These are phyloP conservation scores for Plenodomus biglobosus DNA, from an alignment of 2,329 filamentous ascomycete genomes.

Conservation along the genomic window DNA sequence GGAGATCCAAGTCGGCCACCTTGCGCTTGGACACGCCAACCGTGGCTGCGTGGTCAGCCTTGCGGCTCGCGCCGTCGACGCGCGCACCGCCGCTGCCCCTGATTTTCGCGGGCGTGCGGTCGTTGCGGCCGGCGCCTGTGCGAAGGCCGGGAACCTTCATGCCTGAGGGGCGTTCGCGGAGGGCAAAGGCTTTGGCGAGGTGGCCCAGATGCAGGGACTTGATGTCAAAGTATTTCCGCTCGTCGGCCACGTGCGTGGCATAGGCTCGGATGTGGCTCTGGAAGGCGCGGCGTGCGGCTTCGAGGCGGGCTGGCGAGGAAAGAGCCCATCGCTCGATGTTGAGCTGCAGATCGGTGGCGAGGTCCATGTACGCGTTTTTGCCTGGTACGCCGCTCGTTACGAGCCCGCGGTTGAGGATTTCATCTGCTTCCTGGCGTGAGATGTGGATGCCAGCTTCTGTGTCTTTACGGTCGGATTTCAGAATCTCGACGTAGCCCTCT, in stretches of 20 bases:
- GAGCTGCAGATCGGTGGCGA: conserved; percentile 68
- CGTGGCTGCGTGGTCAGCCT: conserved; percentile 25
- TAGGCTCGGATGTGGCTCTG: conserved; percentile 93
- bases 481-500: conserved; percentile 81
- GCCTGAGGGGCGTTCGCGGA: conserved; percentile 83
- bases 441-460: conserved; percentile 61
- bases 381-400: conserved; percentile 37
- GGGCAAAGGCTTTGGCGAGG: conserved; percentile 86
- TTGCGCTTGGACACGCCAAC: conserved; percentile 16
- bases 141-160: conserved; percentile 62
- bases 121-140: conserved; percentile 46
- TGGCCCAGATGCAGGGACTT: conserved; percentile 89
- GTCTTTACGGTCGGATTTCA: conserved; percentile 70
- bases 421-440: conserved; percentile 62
- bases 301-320: conserved; percentile 68
- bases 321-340: conserved; percentile 67
- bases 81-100: conserved; percentile 33
- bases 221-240: conserved; percentile 88
- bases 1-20: conserved; percentile 32
- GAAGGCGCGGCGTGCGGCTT: conserved; percentile 81
- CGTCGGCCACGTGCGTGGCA: conserved; percentile 85
- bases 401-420: conserved; percentile 68
- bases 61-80: conserved; percentile 43
- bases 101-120: conserved; percentile 44
- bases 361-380: conserved; percentile 62